Evolutionary conservation across 1,139 yeast species (phyloP), one percentile per base, ranked within the genome.

Genomic region (Lodderomyces beijingensis): DNA sequence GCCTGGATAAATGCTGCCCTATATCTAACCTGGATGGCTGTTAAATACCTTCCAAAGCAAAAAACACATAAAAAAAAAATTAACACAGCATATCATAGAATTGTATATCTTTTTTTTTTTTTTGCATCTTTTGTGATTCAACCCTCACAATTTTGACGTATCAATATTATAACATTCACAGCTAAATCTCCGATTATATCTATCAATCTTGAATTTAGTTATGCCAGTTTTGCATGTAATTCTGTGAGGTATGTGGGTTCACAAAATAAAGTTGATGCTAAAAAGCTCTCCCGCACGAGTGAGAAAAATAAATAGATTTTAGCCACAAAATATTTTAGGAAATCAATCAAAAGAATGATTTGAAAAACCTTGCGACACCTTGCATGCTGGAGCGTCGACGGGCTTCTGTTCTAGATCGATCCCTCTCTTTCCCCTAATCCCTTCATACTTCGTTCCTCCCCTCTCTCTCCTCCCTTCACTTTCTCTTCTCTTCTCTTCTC

Each of bases 351-450:
- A 19, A 9, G 22, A 19, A 19, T 19, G 22, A 19, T 19, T 19
- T 19, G 8, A n/a, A 19, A 19, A 19, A n/a, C n/a, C 22, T 19
- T n/a, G 22, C 22, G 22, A 19, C 22, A 16, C 30, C 22, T 27
- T 27, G 30, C 30, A 27, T 27, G 23, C 12, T 27, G 22, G 18
- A 21, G 30, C 30, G 14, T 27, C 5, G 19, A 16, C 30, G n/a
- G 24, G 30, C 30, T 24, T 27, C 16, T 9, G 21, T 23, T 27
- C 30, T 27, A 27, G 30, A 27, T 27, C 30, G 24, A 19, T 19
- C 22, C 22, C 22, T n/a, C n/a, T n/a, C n/a, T n/a, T n/a, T n/a
- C n/a, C n/a, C n/a, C n/a, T n/a, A n/a, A n/a, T n/a, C n/a, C n/a
- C n/a, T n/a, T 19, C n/a, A 19, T 9, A 19, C 10, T 19, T 19